phyloP scores from a whole-genome alignment of 2,329 filamentous ascomycete species.

The Tolypocladium guangdongense region DNA sequence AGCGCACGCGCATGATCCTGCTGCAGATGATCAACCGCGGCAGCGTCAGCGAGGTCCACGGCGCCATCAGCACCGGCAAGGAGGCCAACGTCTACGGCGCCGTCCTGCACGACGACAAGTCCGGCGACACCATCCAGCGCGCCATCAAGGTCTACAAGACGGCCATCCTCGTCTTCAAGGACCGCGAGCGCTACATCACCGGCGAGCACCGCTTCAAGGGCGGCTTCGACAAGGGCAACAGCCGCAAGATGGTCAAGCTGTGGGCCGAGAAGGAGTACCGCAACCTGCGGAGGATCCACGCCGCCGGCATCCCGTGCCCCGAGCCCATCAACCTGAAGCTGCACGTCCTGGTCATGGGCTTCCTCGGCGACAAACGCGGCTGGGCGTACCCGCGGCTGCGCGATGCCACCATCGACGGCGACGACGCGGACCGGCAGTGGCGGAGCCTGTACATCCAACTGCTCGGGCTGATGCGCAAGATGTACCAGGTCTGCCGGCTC shows the following conservation, averaged over 20 bases:
- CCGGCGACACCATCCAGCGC: conserved; percentile 53
- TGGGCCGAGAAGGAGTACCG: conserved; percentile 99
- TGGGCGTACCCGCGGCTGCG: conserved; percentile 81
- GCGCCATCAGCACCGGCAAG: conserved; percentile 91
- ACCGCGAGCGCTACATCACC: conserved; percentile 88
- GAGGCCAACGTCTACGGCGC: conserved; percentile 98
- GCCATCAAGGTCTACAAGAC: conserved; percentile 99
- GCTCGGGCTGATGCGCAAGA: conserved; percentile 76
- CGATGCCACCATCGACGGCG: conserved; percentile 64
- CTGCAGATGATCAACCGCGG: conserved; percentile 92
- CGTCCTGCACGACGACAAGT: conserved; percentile 47
- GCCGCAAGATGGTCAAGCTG: conserved; percentile 92
- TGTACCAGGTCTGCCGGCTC: conserved; percentile 86
- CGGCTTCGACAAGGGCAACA: conserved; percentile 90
- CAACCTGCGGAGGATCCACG: conserved; percentile 75
- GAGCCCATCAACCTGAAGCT: conserved; percentile 81
- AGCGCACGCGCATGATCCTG: conserved; percentile 87
- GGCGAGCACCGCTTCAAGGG: conserved; percentile 87
- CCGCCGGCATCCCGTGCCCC: conserved; percentile 79
- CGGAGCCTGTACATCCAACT: conserved; percentile 70
- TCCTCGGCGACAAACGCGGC: conserved; percentile 78
- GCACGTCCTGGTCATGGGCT: conserved; percentile 93
- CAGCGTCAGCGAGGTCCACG: conserved; percentile 82
- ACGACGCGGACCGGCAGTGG: conserved; percentile 65
- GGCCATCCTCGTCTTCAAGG: conserved; percentile 93